phyloP scores from a whole-genome alignment of 208 protist genomes.

The Leishmania major region DNA sequence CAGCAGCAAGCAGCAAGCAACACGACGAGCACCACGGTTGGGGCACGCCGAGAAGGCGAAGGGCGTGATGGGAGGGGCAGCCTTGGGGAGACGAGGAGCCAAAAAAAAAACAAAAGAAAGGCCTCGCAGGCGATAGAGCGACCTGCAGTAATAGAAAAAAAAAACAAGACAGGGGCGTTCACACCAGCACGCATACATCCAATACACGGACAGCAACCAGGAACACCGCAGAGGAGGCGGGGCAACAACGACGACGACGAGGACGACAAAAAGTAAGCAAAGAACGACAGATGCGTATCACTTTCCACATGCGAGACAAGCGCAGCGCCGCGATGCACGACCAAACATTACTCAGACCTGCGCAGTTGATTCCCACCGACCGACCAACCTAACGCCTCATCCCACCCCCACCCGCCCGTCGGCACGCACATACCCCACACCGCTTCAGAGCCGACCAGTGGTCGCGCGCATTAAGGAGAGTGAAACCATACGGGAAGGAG shows the following conservation, averaged over 20 bases:
- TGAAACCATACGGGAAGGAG: background rate
- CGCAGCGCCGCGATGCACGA: background rate
- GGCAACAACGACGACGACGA: background rate
- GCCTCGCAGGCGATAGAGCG: background rate
- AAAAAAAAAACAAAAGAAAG: background rate
- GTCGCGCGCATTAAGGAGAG: background rate
- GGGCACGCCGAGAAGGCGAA: background rate
- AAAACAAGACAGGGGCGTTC: background rate
- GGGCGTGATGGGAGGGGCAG: background rate
- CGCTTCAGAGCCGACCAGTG: background rate
- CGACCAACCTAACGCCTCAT: too few species aligned
- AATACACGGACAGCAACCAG: background rate
- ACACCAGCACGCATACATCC: background rate
- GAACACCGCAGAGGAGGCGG: background rate
- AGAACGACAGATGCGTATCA: background rate
- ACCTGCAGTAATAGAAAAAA: background rate
- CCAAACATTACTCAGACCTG: too few species aligned
- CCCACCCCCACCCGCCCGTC: background rate
- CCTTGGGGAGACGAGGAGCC: background rate
- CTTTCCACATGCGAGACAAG: background rate
- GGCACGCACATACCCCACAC: background rate
- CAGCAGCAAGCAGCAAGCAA: background rate
- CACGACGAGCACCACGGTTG: background rate
- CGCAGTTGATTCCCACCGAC: too few species aligned
- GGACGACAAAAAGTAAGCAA: background rate